Base-by-base conservation (phyloP, 257 asterid species). In the Avicennia marina region DNA sequence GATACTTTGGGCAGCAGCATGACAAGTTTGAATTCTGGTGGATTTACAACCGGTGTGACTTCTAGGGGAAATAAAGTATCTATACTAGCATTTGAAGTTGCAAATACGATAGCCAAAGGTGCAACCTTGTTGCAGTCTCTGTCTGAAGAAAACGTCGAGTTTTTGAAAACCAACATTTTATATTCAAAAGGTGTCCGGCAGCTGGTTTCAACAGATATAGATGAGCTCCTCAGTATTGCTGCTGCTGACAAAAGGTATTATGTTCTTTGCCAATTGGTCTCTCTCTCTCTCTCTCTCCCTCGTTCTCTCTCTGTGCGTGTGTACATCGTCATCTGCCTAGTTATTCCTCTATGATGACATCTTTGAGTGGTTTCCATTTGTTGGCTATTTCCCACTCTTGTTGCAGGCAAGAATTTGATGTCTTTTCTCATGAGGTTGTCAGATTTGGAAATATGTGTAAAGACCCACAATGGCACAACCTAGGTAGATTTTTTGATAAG, bases 391-490 rank as follows among this genome's bases (percentile, higher is more conserved):
- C 68, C 67, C 21, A 40, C 34, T 42, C 55, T 62, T 66, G 63
- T n/a, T 71, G 49, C 70, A 93, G 99, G 85, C 97, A 94, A 69
- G 99, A 94, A 72, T 89, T 89, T 67, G 90, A 84, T 33, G 81
- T 93, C 39, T 88, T 88, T 63, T 75, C 95, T 26, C 94, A 95
- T 6, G 98, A 93, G 86, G 89, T 93, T 32, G 65, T 88, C 48
- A 80, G 98, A 69, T 94, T 94, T 58, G 99, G 99, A 53, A 78
- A 94, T 75, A 52, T 86, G 76, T 89, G 99, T 75, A 94, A 81
- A 79, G 99, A 94, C 70, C 96, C 97, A 17, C 99, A 94, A 56
- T 94, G 99, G 99, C 97, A 94, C 83, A 79, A 84, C 67, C 76
- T 94, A 40, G 86, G 71, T 61, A 82, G 99, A 64, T 89, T 75